These are phyloP conservation scores for Aspergillus cejpii DNA, from an alignment of 2,329 filamentous ascomycete genomes.

Conservation along the genomic window DNA sequence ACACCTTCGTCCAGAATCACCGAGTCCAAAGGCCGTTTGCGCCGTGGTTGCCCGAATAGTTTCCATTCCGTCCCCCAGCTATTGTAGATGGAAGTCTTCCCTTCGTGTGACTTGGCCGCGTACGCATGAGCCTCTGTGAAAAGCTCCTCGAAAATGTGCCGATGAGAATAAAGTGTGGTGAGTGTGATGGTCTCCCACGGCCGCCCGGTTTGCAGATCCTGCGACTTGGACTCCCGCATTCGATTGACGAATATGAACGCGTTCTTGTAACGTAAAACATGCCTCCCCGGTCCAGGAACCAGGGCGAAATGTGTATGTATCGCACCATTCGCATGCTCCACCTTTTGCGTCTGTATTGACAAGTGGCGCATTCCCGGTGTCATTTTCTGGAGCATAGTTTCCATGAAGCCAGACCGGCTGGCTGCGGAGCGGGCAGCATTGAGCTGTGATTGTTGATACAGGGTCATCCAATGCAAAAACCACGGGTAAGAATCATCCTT, in stretches of 20 bases:
- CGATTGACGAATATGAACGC: slow-evolving; percentile 83
- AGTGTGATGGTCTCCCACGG: slow-evolving; percentile 92
- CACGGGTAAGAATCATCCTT: slow-evolving; percentile 90
- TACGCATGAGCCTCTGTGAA: slow-evolving; percentile 81
- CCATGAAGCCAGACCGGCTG: slow-evolving; percentile 41
- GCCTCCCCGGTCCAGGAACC: slow-evolving; percentile 82
- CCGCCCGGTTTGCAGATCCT: slow-evolving; percentile 70
- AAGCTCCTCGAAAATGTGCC: slow-evolving; percentile 81
- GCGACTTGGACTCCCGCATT: slow-evolving; percentile 76
- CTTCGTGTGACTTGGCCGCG: slow-evolving; percentile 72
- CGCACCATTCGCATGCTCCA: slow-evolving; percentile 58
- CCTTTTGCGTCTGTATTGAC: slow-evolving; percentile 58
- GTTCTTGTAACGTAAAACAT: slow-evolving; percentile 78
- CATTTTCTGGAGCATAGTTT: slow-evolving; percentile 51
- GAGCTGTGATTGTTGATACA: slow-evolving; percentile 62
- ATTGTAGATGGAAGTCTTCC: slow-evolving; percentile 88
- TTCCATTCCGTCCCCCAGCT: slow-evolving; percentile 79
- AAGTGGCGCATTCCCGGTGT: slow-evolving; percentile 58
- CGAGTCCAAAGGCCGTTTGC: slow-evolving; percentile 79
- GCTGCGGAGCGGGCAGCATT: slow-evolving; percentile 46
- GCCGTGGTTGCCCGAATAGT: slow-evolving; percentile 72
- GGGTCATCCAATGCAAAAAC: slow-evolving; percentile 90
- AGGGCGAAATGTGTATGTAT: slow-evolving; percentile 75
- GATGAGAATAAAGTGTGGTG: slow-evolving; percentile 83
- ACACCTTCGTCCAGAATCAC: slow-evolving; percentile 81